These are phyloP conservation scores for Sisymbrium irio DNA, from an alignment of 345 rosid genomes.

Conservation along the genomic window DNA sequence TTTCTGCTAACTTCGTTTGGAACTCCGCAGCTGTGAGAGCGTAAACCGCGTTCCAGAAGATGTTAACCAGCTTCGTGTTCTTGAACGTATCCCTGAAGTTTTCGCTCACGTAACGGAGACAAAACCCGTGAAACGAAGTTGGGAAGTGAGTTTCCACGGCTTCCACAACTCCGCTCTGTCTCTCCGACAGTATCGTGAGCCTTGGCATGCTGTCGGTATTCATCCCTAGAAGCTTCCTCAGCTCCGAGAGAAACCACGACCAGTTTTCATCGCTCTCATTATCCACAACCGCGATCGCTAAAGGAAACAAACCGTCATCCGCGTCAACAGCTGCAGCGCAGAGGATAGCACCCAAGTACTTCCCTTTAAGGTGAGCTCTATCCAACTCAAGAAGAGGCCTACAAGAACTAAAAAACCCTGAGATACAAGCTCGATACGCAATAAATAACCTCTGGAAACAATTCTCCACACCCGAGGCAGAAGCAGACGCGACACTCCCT, in stretches of 20 bases:
- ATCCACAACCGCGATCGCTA: conserved; percentile 90
- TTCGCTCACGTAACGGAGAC: conserved; percentile 85
- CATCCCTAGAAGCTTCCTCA: conserved; percentile 92
- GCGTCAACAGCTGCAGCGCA: conserved; percentile 98
- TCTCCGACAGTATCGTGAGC: conserved; percentile 94
- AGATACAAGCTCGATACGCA: conserved; percentile 84
- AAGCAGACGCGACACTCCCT: conserved; percentile 90
- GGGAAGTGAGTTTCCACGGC: conserved; percentile 99
- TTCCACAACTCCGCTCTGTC: conserved; percentile 77
- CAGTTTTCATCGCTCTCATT: conserved; percentile 84
- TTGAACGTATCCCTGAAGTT: conserved; percentile 92
- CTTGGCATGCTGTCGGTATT: conserved; percentile 94
- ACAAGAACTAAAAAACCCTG: conserved; percentile 86
- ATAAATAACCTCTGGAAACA: conserved; percentile 94
- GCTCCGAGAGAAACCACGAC: conserved; percentile 97
- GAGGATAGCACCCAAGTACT: conserved; percentile 78
- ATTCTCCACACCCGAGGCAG: conserved; percentile 78
- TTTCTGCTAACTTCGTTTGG: conserved; percentile 71
- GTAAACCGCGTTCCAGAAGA: conserved; percentile 95
- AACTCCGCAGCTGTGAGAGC: conserved; percentile 88
- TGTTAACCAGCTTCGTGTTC: conserved; percentile 84
- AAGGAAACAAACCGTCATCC: conserved; percentile 75
- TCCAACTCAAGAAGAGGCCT: conserved; percentile 95
- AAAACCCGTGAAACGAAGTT: conserved; percentile 87
- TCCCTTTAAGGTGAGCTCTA: conserved; percentile 88